Conservation (phyloP, 305 asterid genomes). For the Fraxinus ornus region DNA sequence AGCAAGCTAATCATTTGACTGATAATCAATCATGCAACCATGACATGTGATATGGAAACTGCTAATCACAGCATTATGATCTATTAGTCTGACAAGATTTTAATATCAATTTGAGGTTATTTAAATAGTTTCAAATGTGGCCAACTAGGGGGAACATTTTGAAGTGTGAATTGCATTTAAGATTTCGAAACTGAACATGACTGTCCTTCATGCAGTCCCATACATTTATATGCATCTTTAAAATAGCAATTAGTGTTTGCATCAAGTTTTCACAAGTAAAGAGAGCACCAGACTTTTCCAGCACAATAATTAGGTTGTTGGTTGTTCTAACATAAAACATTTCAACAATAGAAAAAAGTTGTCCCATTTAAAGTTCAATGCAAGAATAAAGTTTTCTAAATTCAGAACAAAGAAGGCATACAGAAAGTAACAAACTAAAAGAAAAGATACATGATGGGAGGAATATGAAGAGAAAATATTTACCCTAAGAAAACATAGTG, state of each 20-base stretch:
- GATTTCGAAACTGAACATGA: not conserved
- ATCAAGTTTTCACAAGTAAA: not conserved
- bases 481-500: not conserved
- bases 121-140: not conserved
- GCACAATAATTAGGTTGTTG: not conserved
- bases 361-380: not conserved
- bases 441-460: not conserved
- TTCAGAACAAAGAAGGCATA: not conserved
- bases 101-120: not conserved
- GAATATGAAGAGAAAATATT: not conserved
- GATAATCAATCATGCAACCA: conserved; percentile 9
- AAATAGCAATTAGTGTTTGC: not conserved
- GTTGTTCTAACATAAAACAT: not conserved
- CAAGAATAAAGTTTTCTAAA: not conserved
- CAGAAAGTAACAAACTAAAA: not conserved
- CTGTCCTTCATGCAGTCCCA: not conserved
- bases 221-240: not conserved
- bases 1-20: conserved; percentile 11
- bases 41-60: conserved; percentile 13
- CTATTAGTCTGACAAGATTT: not conserved
- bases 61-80: conserved; percentile 9
- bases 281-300: not conserved
- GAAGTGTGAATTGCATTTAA: not conserved
- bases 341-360: not conserved
- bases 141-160: not conserved